Conservation (phyloP, 306 rosid genomes). For the Trifolium dubium region DNA sequence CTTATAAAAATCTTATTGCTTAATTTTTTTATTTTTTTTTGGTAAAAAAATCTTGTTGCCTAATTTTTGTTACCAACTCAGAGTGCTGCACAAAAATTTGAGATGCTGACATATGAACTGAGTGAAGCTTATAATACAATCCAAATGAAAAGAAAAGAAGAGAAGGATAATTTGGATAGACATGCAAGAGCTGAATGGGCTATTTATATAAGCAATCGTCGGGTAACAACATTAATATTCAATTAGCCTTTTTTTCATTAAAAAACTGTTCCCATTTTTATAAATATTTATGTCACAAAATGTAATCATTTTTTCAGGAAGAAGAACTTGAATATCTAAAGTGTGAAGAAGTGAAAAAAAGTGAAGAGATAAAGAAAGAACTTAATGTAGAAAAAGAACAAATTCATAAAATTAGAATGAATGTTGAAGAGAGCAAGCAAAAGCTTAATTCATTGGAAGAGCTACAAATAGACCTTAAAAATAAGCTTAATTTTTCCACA, state of each 20-base stretch:
- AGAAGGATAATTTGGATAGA: constrained; percentile 49
- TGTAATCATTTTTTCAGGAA: constrained; percentile 32
- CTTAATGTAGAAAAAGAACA: constrained; percentile 47
- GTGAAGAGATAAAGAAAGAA: constrained; percentile 49
- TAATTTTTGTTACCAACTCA: constrained; percentile 31
- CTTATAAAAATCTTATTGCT: background rate
- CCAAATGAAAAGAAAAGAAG: constrained; percentile 54
- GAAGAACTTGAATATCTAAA: constrained; percentile 55
- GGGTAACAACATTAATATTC: constrained; percentile 45
- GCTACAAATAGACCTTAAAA: constrained; percentile 51
- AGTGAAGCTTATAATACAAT: constrained; percentile 52
- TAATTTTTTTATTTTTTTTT: background rate
- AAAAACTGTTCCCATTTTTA: too few relatives aligned
- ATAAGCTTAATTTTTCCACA: constrained; percentile 48
- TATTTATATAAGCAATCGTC: constrained; percentile 51
- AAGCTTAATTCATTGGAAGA: constrained; percentile 50
- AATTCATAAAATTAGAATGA: constrained; percentile 33
- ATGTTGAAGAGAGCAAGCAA: constrained; percentile 53
- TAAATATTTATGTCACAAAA: too few relatives aligned
- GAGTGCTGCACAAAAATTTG: constrained; percentile 57
- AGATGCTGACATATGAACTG: constrained; percentile 44
- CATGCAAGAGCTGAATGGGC: constrained; percentile 72
- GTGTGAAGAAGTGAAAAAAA: constrained; percentile 47
- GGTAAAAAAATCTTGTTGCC: background rate
- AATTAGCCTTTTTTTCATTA: too few relatives aligned